Base-by-base conservation (phyloP, 2,329 filamentous ascomycete species). In the Trichoderma aggressivum region DNA sequence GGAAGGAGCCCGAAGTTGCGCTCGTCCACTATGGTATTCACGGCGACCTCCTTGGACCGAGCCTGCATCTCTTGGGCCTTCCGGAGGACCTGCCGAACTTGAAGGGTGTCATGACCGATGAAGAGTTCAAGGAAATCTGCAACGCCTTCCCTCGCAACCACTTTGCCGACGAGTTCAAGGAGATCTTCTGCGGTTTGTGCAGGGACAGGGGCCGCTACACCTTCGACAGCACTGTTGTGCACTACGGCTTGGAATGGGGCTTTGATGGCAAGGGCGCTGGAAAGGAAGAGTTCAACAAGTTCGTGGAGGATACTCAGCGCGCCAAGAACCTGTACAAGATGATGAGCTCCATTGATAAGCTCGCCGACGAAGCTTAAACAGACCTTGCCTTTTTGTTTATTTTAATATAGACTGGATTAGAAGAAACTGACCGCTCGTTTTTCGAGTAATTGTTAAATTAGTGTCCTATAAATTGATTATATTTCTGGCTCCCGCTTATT, bases 171-270 rank as follows among this genome's bases (percentile, higher is more conserved):
- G 58, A 61, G 21, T 61, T 61, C 14, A 61, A 61, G 32, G 58
- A 61, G 58, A 61, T 39, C 58, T 61, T 61, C 58, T 61, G 58
- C 58, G 58, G 58, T 21, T 61, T 61, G 34, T 61, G 58, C 32
- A 36, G 58, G 14, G 58, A 61, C 32, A 61, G 58, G 58, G 30
- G 32, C 30, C 58, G 58, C 32, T 61, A 61, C 58, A 61, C 58
- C 2, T 61, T 61, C 7, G 58, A 61, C 32, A 61, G 58, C 14
- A 34, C 30, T 14, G 58, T 61, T 61, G 21, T 61, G 58, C 30
- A 61, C 21, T 61, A 61, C 58, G 58, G 58, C 26, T 7, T 39
- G 14, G 58, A 61, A 16, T 61, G 58, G 58, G 58, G 58, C 34
- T 61, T 39, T 39, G 58, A 61, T 39, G 58, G 58, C 5, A 36